These are phyloP conservation scores for Kitagawia praeruptora DNA, from an alignment of 129 eudicot species.

Conservation along the genomic window DNA sequence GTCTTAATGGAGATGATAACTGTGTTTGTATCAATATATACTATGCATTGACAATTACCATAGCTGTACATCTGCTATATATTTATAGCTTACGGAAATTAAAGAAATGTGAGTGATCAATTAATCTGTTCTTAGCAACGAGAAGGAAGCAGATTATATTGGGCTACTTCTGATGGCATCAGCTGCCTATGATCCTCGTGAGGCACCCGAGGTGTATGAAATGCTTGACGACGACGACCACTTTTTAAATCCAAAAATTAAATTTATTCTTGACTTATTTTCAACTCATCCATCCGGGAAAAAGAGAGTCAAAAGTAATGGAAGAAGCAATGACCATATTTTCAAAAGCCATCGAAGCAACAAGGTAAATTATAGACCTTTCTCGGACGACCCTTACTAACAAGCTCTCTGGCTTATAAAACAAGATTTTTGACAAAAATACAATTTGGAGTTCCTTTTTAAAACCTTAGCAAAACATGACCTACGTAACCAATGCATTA, in stretches of 20 bases:
- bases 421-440: too few species aligned
- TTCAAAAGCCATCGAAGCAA: neutral
- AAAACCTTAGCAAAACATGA: neutral
- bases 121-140: neutral
- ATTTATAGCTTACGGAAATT: too few species aligned
- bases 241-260: conserved; percentile 12
- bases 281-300: conserved; percentile 93
- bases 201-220: conserved; percentile 72
- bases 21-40: neutral
- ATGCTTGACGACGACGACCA: conserved; percentile 35
- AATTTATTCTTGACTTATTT: conserved; percentile 17
- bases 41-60: too few species aligned
- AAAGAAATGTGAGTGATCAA: neutral
- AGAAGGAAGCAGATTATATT: conserved; percentile 86
- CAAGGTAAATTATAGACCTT: neutral
- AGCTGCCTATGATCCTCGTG: conserved; percentile 81
- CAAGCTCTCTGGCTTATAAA: too few species aligned
- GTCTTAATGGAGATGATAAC: neutral
- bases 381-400: neutral
- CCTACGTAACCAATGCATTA: too few species aligned
- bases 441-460: neutral
- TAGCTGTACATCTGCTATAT: neutral
- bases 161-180: conserved; percentile 77
- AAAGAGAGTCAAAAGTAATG: conserved; percentile 69
- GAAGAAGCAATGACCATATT: conserved; percentile 59